Evolutionary conservation across 2,329 filamentous ascomycete species (phyloP).

Genomic region (Incumbomyces delicatus): DNA sequence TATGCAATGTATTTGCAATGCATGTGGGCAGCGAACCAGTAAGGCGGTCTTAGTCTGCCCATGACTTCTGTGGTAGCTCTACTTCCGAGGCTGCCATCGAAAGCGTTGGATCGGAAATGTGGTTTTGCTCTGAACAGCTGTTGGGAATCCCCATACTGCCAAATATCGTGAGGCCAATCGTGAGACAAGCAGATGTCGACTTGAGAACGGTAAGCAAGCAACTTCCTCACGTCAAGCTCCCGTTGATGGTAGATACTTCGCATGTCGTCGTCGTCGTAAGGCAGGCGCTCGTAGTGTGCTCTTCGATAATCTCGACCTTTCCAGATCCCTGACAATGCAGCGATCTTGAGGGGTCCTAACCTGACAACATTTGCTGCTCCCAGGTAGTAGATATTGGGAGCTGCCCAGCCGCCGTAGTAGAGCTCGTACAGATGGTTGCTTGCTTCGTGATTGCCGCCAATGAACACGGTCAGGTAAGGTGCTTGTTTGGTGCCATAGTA

Average conservation of each 20-base stretch:
- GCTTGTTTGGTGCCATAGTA: slow-evolving; percentile 70
- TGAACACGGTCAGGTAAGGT: slow-evolving; percentile 83
- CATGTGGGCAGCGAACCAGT: slow-evolving; percentile 92
- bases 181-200: slow-evolving; percentile 88
- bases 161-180: slow-evolving; percentile 84
- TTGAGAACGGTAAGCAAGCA: slow-evolving; percentile 74
- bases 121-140: slow-evolving; percentile 64
- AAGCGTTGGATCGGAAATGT: slow-evolving; percentile 65
- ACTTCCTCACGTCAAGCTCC: slow-evolving; percentile 81
- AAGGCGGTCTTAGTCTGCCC: slow-evolving; percentile 66
- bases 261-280: slow-evolving; percentile 68
- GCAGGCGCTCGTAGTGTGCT: slow-evolving; percentile 73
- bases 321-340: slow-evolving; percentile 88
- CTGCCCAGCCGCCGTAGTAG: slow-evolving; percentile 94
- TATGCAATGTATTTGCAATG: slow-evolving; percentile 76
- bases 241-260: slow-evolving; percentile 81
- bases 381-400: slow-evolving; percentile 93
- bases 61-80: slow-evolving; percentile 70
- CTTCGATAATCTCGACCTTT: slow-evolving; percentile 81
- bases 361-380: slow-evolving; percentile 83
- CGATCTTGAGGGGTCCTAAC: slow-evolving; percentile 75
- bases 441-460: slow-evolving; percentile 92
- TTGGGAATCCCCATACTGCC: slow-evolving; percentile 62
- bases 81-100: slow-evolving; percentile 66
- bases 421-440: slow-evolving; percentile 84